Evolutionary conservation across 495 filamentous ascomycete species (phyloP).

Genomic region (Podospora anserina): DNA sequence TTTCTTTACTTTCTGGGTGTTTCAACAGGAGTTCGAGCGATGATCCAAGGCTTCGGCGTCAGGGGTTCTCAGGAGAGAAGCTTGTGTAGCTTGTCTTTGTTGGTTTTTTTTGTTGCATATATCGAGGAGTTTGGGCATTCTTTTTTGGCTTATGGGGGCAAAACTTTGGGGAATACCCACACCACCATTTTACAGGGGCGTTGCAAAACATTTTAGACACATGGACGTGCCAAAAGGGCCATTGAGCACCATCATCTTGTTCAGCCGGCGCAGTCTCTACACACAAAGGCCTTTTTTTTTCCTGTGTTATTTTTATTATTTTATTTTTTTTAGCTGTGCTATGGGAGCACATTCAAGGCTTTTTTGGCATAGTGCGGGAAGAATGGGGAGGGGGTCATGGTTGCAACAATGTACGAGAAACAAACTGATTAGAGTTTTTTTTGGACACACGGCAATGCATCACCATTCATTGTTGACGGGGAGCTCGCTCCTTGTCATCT

Average conservation of each 20-base stretch:
- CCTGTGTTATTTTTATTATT: neutral
- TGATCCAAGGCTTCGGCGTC: constrained; percentile 1
- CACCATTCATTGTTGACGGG: constrained; percentile 11
- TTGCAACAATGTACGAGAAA: constrained; percentile 19
- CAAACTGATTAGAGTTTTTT: constrained; percentile 1
- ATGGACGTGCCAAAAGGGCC: neutral
- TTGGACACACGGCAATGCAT: neutral
- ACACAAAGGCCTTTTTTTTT: neutral
- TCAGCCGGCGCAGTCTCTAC: neutral
- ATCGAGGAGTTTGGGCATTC: neutral
- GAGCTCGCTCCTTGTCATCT: constrained; percentile 6
- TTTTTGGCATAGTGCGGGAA: constrained; percentile 8
- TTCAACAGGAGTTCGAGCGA: constrained; percentile 11
- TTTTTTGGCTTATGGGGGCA: constrained; percentile 2
- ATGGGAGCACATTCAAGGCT: neutral
- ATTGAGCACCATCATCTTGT: neutral
- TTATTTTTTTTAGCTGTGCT: neutral
- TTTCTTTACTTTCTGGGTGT: neutral
- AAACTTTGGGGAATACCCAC: constrained; percentile 3
- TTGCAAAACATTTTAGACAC: constrained; percentile 6
- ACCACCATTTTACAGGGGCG: constrained; percentile 1
- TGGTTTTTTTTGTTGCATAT: constrained; percentile 1
- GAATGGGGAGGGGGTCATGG: neutral
- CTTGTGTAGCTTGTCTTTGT: constrained; percentile 7
- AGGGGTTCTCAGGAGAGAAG: constrained; percentile 2